phyloP scores from a whole-genome alignment of 345 rosid species.

The Firmiana major region DNA sequence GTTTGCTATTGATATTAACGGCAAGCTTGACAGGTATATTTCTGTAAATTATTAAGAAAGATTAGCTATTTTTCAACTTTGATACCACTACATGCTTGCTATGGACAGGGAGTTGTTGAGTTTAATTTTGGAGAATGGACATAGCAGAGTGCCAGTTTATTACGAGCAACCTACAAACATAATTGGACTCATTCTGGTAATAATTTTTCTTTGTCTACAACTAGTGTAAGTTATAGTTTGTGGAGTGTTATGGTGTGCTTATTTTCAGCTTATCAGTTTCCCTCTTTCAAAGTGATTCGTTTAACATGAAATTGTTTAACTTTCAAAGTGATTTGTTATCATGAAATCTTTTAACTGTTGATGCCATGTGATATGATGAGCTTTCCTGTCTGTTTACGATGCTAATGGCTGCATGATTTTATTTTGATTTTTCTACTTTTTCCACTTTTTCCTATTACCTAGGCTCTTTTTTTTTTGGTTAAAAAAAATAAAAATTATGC shows the following conservation, averaged over 20 bases:
- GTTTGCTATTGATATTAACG: slow-evolving; percentile 79
- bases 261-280: background rate
- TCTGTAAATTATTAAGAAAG: background rate
- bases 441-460: background rate
- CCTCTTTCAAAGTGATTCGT: background rate
- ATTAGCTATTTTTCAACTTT: background rate
- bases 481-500: no score
- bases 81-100: background rate
- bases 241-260: background rate
- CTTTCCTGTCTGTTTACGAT: background rate
- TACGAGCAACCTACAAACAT: slow-evolving; percentile 87
- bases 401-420: background rate
- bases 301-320: background rate
- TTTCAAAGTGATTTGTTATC: background rate
- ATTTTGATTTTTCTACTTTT: background rate
- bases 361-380: background rate
- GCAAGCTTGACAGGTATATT: slow-evolving; percentile 73
- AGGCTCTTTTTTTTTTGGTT: background rate
- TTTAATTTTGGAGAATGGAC: slow-evolving; percentile 89
- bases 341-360: background rate
- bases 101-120: slow-evolving; percentile 30
- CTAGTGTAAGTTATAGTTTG: background rate
- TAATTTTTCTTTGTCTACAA: background rate
- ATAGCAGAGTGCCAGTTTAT: slow-evolving; percentile 96
- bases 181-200: slow-evolving; percentile 85